Evolutionary conservation across 140 eudicot species (phyloP), one percentile per base, ranked within the genome.

Genomic region (Senecio squalidus): DNA sequence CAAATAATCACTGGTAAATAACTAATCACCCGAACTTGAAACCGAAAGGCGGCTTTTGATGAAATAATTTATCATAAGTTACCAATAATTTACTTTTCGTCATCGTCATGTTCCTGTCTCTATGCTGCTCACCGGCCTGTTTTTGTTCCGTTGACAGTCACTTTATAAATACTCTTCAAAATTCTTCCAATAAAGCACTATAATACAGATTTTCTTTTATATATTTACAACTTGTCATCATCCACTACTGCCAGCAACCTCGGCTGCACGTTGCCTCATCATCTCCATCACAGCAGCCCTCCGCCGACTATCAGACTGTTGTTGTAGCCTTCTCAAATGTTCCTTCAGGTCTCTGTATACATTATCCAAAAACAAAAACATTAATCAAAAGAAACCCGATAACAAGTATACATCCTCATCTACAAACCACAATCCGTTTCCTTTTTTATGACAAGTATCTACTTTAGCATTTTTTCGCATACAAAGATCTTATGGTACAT

Each of bases 261-360:
- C 97, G 18, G 94, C 94, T 21, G 97, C 85, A 55, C 95, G 90
- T 26, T 85, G 98, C 74, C 88, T 83, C 96, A 86, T 91, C 94
- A 91, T 91, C 77, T 91, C 98, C 90, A 71, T 91, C 7, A 86
- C 90, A 50, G 96, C 96, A n/a, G 91, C 98, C 67, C 96, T 78
- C 25, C 96, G 79, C 59, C 96, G 61, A 48, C 91, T 81, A 71
- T 86, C 96, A 58, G 98, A 78, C 75, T 91, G 98, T 58, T 86
- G 98, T 57, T 91, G 98, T 66, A 83, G 73, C 77, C 88, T 75
- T 63, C 87, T 80, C 65, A 79, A 63, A 60, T 91, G 94, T 65
- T 86, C 96, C 78, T 75, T 86, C 72, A 91, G 70, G 69, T 91
- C 98, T 67, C 98, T 91, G 96, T 36, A 67, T 55, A 28, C 15